Conservation (phyloP, 108 stramenopile genomes). For the Cyclotella cryptica region DNA sequence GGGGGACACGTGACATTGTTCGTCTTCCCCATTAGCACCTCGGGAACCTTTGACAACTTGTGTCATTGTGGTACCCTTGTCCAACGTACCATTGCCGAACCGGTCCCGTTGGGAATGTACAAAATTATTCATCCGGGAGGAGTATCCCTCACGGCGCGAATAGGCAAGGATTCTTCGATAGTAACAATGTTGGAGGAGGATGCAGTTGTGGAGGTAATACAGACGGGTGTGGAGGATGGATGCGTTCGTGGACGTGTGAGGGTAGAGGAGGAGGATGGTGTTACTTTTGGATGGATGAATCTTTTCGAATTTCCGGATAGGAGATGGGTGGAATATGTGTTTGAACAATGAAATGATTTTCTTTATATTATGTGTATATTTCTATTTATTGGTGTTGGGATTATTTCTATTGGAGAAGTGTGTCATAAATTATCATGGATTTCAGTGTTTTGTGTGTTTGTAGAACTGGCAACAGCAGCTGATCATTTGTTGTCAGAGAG, state of each 20-base stretch:
- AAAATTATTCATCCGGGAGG: constrained; percentile 17
- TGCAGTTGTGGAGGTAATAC: neutral
- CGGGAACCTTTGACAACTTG: constrained; percentile 2
- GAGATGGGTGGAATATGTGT: constrained; percentile 11
- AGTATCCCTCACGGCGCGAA: constrained; percentile 15
- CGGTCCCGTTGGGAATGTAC: constrained; percentile 23
- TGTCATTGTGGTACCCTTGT: constrained; percentile 21
- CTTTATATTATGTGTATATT: too few relatives aligned
- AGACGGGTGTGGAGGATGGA: constrained; percentile 23
- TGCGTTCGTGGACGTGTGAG: constrained; percentile 18
- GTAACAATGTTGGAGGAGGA: constrained; percentile 14
- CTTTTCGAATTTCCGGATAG: constrained; percentile 4
- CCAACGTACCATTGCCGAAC: constrained; percentile 22
- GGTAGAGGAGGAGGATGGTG: neutral
- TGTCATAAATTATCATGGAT: too few relatives aligned
- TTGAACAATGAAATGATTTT: constrained; percentile 1
- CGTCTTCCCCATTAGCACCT: constrained; percentile 12
- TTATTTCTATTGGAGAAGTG: too few relatives aligned
- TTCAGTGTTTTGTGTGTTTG: too few relatives aligned
- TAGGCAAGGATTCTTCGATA: constrained; percentile 2
- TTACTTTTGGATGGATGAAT: constrained; percentile 5
- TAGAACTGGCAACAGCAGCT: too few relatives aligned
- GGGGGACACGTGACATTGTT: constrained; percentile 29
- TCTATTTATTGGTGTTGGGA: too few relatives aligned
- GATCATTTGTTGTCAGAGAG: too few relatives aligned